Evolutionary conservation across 1,139 yeast genomes (phyloP).

Genomic region (Saccharomycopsis crataegensis): DNA sequence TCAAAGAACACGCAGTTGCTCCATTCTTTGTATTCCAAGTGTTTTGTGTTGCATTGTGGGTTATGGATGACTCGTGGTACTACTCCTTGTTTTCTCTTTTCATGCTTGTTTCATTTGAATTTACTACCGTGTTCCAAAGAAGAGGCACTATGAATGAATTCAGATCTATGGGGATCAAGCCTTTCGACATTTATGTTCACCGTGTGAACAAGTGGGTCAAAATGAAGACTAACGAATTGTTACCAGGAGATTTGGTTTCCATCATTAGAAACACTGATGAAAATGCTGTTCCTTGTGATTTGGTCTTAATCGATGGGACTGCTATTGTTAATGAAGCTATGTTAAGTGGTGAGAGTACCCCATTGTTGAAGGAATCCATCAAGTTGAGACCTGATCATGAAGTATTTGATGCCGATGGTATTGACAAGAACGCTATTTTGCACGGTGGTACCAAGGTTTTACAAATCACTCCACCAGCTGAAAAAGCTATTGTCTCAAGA

Average conservation of each 20-base stretch:
- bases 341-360: slow-evolving; percentile 98
- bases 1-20: slow-evolving; percentile 96
- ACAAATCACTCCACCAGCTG: slow-evolving; percentile 72
- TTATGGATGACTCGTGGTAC: slow-evolving; percentile 96
- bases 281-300: slow-evolving; percentile 93
- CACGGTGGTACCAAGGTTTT: slow-evolving; percentile 97
- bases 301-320: slow-evolving; percentile 76
- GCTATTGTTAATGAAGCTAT: slow-evolving; percentile 96
- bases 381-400: slow-evolving; percentile 74
- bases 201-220: slow-evolving; percentile 68
- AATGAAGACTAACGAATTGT: slow-evolving; percentile 62
- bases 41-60: slow-evolving; percentile 93
- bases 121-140: slow-evolving; percentile 92
- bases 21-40: slow-evolving; percentile 96
- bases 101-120: slow-evolving; percentile 90
- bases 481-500: slow-evolving; percentile 37
- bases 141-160: slow-evolving; percentile 91
- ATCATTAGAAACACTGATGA: slow-evolving; percentile 85
- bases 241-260: slow-evolving; percentile 92
- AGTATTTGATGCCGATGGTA: slow-evolving; percentile 61
- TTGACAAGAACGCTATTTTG: slow-evolving; percentile 82
- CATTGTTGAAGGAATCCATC: slow-evolving; percentile 86
- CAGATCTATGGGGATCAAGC: slow-evolving; percentile 96
- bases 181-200: slow-evolving; percentile 67
- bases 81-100: slow-evolving; percentile 84